Conservation (phyloP, 2,329 filamentous ascomycete genomes). For the Penicillium vulpinum region DNA sequence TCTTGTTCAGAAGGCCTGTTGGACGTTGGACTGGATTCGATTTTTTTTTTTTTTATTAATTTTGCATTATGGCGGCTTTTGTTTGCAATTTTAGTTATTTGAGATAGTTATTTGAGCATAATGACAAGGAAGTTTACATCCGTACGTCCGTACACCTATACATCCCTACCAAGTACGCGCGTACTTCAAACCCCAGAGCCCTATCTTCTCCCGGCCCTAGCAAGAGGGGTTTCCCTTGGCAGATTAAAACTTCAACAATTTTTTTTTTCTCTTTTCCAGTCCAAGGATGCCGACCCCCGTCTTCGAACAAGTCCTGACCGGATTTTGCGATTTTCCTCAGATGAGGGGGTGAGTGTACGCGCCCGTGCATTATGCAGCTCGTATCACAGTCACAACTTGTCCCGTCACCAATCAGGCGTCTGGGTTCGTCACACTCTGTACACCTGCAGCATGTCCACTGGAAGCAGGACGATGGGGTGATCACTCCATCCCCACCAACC, state of each 20-base stretch:
- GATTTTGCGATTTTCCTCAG: not conserved
- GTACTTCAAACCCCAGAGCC: not conserved
- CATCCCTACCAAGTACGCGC: not conserved
- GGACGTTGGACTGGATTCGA: not conserved
- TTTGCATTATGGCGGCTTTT: slow-evolving; percentile 5
- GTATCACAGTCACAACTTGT: slow-evolving; percentile 36
- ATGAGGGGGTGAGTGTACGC: slow-evolving; percentile 10
- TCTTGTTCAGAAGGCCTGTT: not conserved
- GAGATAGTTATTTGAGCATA: not conserved
- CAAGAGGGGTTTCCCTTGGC: not conserved
- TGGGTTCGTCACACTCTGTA: slow-evolving; percentile 24
- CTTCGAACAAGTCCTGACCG: not conserved
- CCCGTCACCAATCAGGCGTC: slow-evolving; percentile 25
- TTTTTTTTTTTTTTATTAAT: not conserved
- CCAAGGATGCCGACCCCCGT: not conserved
- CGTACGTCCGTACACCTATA: not conserved
- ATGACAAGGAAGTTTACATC: not conserved
- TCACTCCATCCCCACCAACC: slow-evolving; percentile 12
- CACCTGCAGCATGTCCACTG: slow-evolving; percentile 12
- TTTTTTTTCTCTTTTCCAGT: not conserved
- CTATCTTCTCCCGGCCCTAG: not conserved
- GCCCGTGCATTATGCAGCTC: slow-evolving; percentile 30
- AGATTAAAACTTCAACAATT: not conserved
- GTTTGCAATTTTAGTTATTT: not conserved
- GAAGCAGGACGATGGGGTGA: slow-evolving; percentile 2